Evolutionary conservation across 2,329 filamentous ascomycete genomes (phyloP).

Genomic region (Arthrobotrys musiformis): DNA sequence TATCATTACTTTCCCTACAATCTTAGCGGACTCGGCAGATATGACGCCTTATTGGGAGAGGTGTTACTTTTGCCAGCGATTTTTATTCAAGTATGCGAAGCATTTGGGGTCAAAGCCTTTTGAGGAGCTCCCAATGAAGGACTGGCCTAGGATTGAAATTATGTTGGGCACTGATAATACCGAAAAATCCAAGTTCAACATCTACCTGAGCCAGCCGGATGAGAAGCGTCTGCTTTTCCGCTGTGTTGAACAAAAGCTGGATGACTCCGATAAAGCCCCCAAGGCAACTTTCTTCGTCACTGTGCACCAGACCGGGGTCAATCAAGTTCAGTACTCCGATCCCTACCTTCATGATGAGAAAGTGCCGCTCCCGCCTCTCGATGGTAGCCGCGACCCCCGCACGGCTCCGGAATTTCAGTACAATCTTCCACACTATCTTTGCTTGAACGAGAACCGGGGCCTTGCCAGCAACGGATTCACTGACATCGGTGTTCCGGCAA

Average conservation of each 20-base stretch:
- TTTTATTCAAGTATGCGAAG: conserved; percentile 35
- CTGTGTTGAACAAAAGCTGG: conserved; percentile 48
- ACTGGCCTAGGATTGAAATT: conserved; percentile 47
- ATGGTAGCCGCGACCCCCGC: conserved; percentile 42
- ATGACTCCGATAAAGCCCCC: conserved; percentile 13
- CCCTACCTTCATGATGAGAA: conserved; percentile 30
- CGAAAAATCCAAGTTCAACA: conserved; percentile 20
- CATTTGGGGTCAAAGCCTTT: conserved; percentile 35
- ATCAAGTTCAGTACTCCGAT: conserved; percentile 48
- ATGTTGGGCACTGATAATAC: conserved; percentile 39
- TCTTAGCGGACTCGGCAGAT: conserved; percentile 29
- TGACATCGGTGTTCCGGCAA: conserved; percentile 33
- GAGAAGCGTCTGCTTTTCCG: conserved; percentile 46
- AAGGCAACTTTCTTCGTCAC: conserved; percentile 53
- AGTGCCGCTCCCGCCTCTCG: conserved; percentile 27
- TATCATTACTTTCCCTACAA: conserved; percentile 40
- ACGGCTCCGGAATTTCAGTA: conserved; percentile 35
- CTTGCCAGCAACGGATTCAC: conserved; percentile 27
- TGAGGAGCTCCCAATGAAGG: conserved; percentile 25
- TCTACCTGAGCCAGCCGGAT: conserved; percentile 47
- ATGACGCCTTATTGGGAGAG: conserved; percentile 52
- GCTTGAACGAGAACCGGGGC: conserved; percentile 43
- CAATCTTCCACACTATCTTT: conserved; percentile 44
- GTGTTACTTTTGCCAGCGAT: conserved; percentile 35
- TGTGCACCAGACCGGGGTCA: conserved; percentile 48